A percentile compares a stretch with the other conserved stretches of the same genome.
Evolutionary conservation across 345 rosid species (phyloP).

Genomic region (Sonneratia alba): DNA sequence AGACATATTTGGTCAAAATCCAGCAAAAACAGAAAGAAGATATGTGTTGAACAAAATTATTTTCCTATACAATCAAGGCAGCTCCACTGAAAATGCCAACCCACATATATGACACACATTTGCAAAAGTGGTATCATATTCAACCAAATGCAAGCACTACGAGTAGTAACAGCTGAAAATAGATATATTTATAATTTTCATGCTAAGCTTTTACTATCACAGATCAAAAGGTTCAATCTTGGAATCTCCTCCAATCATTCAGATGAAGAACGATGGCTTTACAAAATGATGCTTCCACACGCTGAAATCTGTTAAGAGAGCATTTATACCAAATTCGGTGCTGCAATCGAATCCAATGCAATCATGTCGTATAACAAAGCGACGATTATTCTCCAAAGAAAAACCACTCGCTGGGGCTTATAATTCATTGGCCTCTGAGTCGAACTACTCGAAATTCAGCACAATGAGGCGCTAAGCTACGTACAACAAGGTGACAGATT

Average conservation of each 20-base stretch:
- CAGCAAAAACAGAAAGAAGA: not conserved
- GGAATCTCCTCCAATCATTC: not conserved
- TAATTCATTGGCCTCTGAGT: not conserved
- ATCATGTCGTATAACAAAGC: not conserved
- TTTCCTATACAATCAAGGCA: not conserved
- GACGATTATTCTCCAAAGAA: not conserved
- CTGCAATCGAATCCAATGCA: not conserved
- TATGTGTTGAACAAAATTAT: not conserved
- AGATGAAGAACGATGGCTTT: not conserved
- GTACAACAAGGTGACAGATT: not conserved
- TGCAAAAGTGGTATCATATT: not conserved
- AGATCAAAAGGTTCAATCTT: not conserved
- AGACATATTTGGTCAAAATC: not conserved
- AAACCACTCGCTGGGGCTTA: not conserved
- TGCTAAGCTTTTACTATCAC: not conserved
- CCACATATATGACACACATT: not conserved
- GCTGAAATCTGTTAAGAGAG: not conserved
- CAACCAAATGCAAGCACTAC: not conserved
- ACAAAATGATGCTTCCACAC: not conserved
- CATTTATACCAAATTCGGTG: not conserved
- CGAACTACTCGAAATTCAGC: conserved; percentile 2
- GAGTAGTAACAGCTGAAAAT: not conserved
- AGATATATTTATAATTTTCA: not conserved
- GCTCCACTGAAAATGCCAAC: not conserved
- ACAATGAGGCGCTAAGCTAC: not conserved